Conservation (phyloP, 2,329 filamentous ascomycete genomes). For the Sporothrix protearum region DNA sequence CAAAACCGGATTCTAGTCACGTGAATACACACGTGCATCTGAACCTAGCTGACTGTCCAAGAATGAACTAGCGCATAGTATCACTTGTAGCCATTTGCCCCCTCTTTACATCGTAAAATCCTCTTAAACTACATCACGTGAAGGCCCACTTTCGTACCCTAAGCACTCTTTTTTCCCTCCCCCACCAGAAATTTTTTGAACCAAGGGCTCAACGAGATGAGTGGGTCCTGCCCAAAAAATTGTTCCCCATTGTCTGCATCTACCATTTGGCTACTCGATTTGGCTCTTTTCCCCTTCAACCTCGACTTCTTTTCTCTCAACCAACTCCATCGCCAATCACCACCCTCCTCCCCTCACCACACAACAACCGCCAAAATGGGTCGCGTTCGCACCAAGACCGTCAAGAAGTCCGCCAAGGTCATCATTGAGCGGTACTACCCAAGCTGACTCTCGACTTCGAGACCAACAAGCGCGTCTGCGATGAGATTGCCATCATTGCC, state of each 20-base stretch:
- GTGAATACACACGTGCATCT: not conserved
- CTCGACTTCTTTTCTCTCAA: conserved; percentile 8
- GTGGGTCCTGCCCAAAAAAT: conserved; percentile 18
- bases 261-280: not conserved
- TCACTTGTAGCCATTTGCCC: too few species aligned
- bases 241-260: conserved; percentile 17
- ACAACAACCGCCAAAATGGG: conserved; percentile 57
- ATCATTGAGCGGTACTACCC: conserved; percentile 98
- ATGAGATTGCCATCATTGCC: conserved; percentile 99
- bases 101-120: not conserved
- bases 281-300: not conserved
- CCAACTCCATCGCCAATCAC: conserved; percentile 20
- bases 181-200: conserved; percentile 7
- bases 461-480: conserved; percentile 84
- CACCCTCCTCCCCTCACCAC: conserved; percentile 34
- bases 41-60: not conserved
- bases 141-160: conserved; percentile 6
- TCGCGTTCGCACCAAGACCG: conserved; percentile 68
- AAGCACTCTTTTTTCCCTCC: conserved; percentile 10
- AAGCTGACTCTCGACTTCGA: conserved; percentile 99
- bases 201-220: not conserved
- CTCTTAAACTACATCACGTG: conserved; percentile 10
- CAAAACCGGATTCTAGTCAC: not conserved
- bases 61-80: not conserved
- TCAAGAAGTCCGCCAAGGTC: conserved; percentile 89